Conservation (phyloP, 805 yeast species). For the Saturnispora mendoncae region DNA sequence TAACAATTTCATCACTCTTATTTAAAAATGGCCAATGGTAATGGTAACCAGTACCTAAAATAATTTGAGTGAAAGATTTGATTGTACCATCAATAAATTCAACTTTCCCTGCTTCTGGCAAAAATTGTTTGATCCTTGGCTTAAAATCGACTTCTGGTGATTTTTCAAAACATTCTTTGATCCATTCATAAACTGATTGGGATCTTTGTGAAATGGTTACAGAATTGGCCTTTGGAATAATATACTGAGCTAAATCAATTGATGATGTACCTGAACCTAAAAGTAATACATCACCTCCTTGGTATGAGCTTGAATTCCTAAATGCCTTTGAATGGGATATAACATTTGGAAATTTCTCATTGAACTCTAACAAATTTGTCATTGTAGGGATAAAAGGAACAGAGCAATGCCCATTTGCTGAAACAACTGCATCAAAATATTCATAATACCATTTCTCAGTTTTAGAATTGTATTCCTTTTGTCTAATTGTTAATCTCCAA, state of each 20-base stretch:
- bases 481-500: constrained; percentile 14
- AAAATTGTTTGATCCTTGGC: constrained; percentile 16
- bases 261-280: constrained; percentile 38
- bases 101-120: constrained; percentile 17
- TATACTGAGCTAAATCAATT: constrained; percentile 35
- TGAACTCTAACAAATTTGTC: constrained; percentile 17
- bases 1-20: constrained; percentile 9
- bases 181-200: constrained; percentile 20
- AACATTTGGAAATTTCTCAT: constrained; percentile 32
- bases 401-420: constrained; percentile 53
- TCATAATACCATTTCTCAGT: constrained; percentile 35
- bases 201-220: constrained; percentile 16
- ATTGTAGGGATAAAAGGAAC: constrained; percentile 51
- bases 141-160: constrained; percentile 14
- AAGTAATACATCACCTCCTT: constrained; percentile 31
- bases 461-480: constrained; percentile 10
- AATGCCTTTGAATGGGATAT: constrained; percentile 50
- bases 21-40: constrained; percentile 35
- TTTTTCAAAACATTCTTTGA: constrained; percentile 12
- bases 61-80: constrained; percentile 30
- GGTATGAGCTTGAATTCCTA: constrained; percentile 36
- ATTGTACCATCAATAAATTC: constrained; percentile 29
- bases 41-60: constrained; percentile 46
- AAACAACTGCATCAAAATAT: constrained; percentile 49
- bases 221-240: constrained; percentile 16